Conservation (phyloP, 306 rosid genomes). For the Parietaria judaica region DNA sequence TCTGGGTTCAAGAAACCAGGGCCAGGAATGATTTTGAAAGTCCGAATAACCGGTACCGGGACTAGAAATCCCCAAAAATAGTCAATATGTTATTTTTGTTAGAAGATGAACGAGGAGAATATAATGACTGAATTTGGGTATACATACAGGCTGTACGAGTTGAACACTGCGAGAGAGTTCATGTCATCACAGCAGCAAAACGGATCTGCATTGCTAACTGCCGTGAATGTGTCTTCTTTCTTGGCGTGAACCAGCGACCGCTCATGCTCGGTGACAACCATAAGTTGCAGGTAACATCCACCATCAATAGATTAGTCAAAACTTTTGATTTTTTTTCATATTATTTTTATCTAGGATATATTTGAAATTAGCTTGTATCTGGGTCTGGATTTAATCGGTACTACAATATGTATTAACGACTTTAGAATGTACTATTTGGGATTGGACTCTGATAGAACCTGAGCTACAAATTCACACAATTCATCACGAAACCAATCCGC, state of each 20-base stretch:
- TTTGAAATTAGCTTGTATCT: not conserved
- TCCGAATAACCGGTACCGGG: too few species aligned
- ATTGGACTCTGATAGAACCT: not conserved
- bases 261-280: slow-evolving; percentile 91
- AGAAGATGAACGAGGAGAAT: not conserved
- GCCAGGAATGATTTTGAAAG: too few species aligned
- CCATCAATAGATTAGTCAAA: not conserved
- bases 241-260: slow-evolving; percentile 92
- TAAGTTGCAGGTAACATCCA: slow-evolving; percentile 71
- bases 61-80: too few species aligned
- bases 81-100: too few species aligned
- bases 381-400: too few species aligned
- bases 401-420: not conserved
- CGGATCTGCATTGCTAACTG: slow-evolving; percentile 94
- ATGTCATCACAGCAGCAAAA: slow-evolving; percentile 82
- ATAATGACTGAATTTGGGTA: slow-evolving; percentile 11
- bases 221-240: slow-evolving; percentile 85
- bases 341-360: not conserved
- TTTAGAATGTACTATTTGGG: not conserved
- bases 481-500: too few species aligned
- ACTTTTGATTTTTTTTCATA: too few species aligned
- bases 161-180: slow-evolving; percentile 98
- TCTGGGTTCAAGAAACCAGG: too few species aligned
- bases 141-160: slow-evolving; percentile 90
- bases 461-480: not conserved